Evolutionary conservation across 345 rosid genomes (phyloP).

Genomic region (Eucalyptus polybractea): DNA sequence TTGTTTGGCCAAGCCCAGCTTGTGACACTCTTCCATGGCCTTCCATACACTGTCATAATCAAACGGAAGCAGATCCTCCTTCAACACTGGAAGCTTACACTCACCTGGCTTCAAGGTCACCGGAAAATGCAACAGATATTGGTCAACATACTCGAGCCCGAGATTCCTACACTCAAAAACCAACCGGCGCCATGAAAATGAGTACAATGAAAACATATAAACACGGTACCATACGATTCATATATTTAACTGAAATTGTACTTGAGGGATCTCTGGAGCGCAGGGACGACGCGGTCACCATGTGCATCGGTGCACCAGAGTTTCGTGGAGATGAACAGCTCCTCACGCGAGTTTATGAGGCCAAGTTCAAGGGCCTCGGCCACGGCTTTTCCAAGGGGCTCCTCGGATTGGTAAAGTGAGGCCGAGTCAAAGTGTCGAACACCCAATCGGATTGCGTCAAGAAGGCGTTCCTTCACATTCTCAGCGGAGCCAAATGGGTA

Average conservation of each 20-base stretch:
- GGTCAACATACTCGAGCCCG: conserved; percentile 12
- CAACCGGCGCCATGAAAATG: not conserved
- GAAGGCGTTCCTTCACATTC: not conserved
- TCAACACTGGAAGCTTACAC: not conserved
- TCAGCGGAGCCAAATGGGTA: not conserved
- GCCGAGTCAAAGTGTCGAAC: conserved; percentile 27
- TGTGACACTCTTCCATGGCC: not conserved
- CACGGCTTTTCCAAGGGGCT: conserved; percentile 19
- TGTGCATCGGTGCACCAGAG: conserved; percentile 19
- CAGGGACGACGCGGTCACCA: conserved; percentile 7
- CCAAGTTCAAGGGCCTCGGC: conserved; percentile 18
- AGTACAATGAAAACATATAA: not conserved
- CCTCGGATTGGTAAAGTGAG: conserved; percentile 8
- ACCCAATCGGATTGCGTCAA: conserved; percentile 11
- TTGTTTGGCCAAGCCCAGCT: not conserved
- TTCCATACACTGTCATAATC: not conserved
- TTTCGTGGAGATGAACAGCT: conserved; percentile 28
- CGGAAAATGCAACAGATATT: conserved; percentile 16
- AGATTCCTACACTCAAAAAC: conserved; percentile 4
- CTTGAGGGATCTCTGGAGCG: not conserved
- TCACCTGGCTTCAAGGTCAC: not conserved
- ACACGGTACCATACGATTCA: not conserved
- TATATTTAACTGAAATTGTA: not conserved
- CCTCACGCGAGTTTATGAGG: conserved; percentile 7
- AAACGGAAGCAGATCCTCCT: conserved; percentile 1